These are phyloP conservation scores for Metarhizium robertsii DNA, from an alignment of 2,329 filamentous ascomycete genomes.

Conservation along the genomic window DNA sequence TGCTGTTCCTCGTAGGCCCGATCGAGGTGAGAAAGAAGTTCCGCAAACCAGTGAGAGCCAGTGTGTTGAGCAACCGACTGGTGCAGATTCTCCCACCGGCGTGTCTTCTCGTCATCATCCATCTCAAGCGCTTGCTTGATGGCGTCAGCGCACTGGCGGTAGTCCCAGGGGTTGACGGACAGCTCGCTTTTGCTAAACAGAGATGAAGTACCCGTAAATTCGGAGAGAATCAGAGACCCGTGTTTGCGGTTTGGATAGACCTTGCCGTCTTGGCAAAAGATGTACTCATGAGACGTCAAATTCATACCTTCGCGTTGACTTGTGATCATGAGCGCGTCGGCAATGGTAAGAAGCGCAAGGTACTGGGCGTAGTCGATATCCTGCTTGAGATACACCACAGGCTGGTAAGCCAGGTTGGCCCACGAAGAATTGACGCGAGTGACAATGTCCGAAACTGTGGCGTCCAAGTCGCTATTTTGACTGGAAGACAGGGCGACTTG, in stretches of 20 bases:
- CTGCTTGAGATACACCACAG: slow-evolving; percentile 87
- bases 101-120: slow-evolving; percentile 60
- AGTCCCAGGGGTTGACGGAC: slow-evolving; percentile 92
- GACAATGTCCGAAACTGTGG: slow-evolving; percentile 85
- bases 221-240: slow-evolving; percentile 82
- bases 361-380: slow-evolving; percentile 92
- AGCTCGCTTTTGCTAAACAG: slow-evolving; percentile 75
- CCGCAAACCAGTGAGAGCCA: slow-evolving; percentile 76
- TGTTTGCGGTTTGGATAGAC: slow-evolving; percentile 63
- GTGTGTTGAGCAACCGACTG: slow-evolving; percentile 71
- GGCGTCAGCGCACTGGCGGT: slow-evolving; percentile 75
- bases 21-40: slow-evolving; percentile 61
- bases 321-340: slow-evolving; percentile 88
- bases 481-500: slow-evolving; percentile 89
- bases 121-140: slow-evolving; percentile 80
- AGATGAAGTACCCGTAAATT: slow-evolving; percentile 87
- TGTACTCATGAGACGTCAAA: slow-evolving; percentile 85
- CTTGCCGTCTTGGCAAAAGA: slow-evolving; percentile 84
- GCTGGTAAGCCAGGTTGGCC: slow-evolving; percentile 85
- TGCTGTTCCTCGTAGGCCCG: slow-evolving; percentile 77
- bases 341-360: slow-evolving; percentile 80
- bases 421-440: slow-evolving; percentile 88
- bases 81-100: slow-evolving; percentile 66
- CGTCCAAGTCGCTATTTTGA: slow-evolving; percentile 79
- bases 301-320: slow-evolving; percentile 97